Evolutionary conservation across 257 asterid species (phyloP), one percentile per base, ranked within the genome.

Genomic region (Plantago ovata): DNA sequence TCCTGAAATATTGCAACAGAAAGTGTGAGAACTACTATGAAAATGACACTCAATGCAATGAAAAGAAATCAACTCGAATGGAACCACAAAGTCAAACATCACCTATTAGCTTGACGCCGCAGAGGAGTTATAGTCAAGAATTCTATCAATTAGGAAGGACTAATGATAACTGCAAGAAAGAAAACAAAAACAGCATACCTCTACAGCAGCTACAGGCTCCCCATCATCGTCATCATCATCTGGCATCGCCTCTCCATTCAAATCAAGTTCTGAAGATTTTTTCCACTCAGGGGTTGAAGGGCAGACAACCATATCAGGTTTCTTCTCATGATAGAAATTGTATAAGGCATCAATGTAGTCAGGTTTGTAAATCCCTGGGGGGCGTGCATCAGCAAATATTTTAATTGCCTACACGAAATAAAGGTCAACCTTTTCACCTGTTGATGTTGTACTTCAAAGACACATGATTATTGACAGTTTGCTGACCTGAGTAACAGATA

Each of bases 201-300:
- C 75, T 66, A 60, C 54, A 69, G 87, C 72, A 63, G 80, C 80
- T 22, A 81, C 74, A 66, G 87, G 55, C 57, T 75, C 78, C 60
- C 85, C 97, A 71, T 79, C 98, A n/a, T 85, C 98, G 24, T 92
- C 97, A 10, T 75, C 89, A 11, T 92, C 99, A 71, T 93, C 96
- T 38, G 95, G 95, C 70, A 89, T 38, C n/a, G 93, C 97, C 69
- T 79, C 97, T 40, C 99, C 99, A 80, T 93, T 89, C 69, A 93
- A 73, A 84, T 93, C 99, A 69, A 93, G 81, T 43, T 85, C 95
- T 56, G 95, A 80, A 79, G 96, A 73, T 70, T 79, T 82, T 65
- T 92, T 93, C 99, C 99, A 93, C 64, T 86, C 95, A 8, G 99
- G 99, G 60, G 89, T 84, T 16, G 83, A 61, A 48, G 99, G 99